Evolutionary conservation across 2,329 filamentous ascomycete species (phyloP).

Genomic region (Tolypocladium amazonense): DNA sequence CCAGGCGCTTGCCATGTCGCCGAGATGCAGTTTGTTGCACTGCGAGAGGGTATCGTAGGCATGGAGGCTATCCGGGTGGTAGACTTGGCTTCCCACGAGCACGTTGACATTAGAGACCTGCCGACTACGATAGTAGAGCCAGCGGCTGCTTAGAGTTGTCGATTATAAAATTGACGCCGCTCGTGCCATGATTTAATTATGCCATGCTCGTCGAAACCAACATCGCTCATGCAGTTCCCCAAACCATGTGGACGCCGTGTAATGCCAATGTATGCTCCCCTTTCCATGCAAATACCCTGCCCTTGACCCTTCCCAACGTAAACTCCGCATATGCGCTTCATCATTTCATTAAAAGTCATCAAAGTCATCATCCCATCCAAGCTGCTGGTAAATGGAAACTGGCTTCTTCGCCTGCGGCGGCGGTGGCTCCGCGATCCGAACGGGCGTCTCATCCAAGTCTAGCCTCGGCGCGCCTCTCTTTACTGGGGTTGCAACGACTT

Average conservation of each 20-base stretch:
- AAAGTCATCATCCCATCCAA: conserved; percentile 50
- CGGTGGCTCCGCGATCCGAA: conserved; percentile 4
- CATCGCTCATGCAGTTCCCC: neutral
- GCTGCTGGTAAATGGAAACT: conserved; percentile 39
- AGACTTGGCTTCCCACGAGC: conserved; percentile 64
- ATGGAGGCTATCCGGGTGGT: conserved; percentile 64
- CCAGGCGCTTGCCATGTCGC: conserved; percentile 64
- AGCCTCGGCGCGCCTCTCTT: conserved; percentile 17
- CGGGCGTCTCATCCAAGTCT: conserved; percentile 7
- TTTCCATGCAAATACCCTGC: neutral
- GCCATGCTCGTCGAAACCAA: neutral
- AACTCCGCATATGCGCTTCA: conserved; percentile 1
- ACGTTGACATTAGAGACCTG: conserved; percentile 65
- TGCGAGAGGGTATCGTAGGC: conserved; percentile 55
- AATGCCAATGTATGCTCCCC: neutral
- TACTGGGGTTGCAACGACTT: conserved; percentile 27
- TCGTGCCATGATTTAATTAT: neutral
- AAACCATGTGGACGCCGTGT: neutral
- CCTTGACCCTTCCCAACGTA: conserved; percentile 4
- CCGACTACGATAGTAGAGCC: conserved; percentile 53
- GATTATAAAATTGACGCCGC: neutral
- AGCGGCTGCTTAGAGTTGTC: conserved; percentile 9
- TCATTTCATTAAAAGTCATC: conserved; percentile 30
- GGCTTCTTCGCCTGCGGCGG: conserved; percentile 12
- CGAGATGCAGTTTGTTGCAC: conserved; percentile 61